Evolutionary conservation across 2,329 filamentous ascomycete species (phyloP).

Genomic region (Cladosporium sphaerospermum): DNA sequence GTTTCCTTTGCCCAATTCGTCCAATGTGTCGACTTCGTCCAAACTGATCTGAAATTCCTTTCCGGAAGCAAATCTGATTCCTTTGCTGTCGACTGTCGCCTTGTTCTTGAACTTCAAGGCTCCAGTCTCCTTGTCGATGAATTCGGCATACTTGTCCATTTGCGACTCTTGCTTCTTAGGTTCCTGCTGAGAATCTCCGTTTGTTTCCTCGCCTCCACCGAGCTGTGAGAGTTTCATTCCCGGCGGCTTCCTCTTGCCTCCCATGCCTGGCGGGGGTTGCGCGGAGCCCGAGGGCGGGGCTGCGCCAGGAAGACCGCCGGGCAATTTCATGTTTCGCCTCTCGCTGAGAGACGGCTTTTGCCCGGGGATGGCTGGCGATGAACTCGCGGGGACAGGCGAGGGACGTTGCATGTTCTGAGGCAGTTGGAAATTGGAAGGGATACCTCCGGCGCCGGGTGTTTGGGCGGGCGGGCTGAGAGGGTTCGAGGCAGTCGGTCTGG

Average conservation of each 20-base stretch:
- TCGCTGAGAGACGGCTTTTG: constrained; percentile 56
- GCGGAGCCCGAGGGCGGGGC: constrained; percentile 13
- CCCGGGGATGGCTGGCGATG: constrained; percentile 43
- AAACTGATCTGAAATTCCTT: constrained; percentile 89
- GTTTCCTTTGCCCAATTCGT: constrained; percentile 94
- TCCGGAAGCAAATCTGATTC: constrained; percentile 87
- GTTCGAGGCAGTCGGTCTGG: neutral
- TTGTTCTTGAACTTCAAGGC: constrained; percentile 91
- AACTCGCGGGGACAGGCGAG: constrained; percentile 37
- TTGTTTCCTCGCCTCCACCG: neutral
- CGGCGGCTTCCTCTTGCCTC: constrained; percentile 2
- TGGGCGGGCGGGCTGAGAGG: constrained; percentile 14
- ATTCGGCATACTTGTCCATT: constrained; percentile 67
- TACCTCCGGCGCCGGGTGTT: constrained; percentile 28
- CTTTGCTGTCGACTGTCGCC: constrained; percentile 78
- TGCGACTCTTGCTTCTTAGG: constrained; percentile 24
- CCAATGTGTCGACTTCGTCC: constrained; percentile 87
- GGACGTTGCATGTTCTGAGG: constrained; percentile 35
- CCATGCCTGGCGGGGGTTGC: constrained; percentile 17
- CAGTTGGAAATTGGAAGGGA: constrained; percentile 40
- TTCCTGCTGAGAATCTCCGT: constrained; percentile 21
- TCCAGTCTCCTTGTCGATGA: constrained; percentile 85
- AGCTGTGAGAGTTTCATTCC: constrained; percentile 3
- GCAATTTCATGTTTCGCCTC: constrained; percentile 60
- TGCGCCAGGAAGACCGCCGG: constrained; percentile 45